Base-by-base conservation (phyloP, 257 asterid species). In the Nicotiana tomentosiformis region DNA sequence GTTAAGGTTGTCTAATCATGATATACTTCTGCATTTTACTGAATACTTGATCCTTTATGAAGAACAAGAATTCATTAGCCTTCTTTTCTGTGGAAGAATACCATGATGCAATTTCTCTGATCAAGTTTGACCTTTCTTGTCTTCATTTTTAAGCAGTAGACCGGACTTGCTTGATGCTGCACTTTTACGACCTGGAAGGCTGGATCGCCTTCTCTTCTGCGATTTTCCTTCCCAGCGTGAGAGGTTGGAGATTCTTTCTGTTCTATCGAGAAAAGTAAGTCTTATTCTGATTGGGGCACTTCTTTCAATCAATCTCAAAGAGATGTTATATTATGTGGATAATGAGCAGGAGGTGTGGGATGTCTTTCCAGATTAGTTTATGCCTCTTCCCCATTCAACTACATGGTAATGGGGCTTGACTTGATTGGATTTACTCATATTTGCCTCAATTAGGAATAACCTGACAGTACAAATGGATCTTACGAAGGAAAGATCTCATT, bases 81-180 rank as follows among this genome's bases (percentile, higher is more conserved):
- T 72, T 46, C 20, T 72, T 23, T 70, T 72, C 37, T 72, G 26
- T 46, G 61, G 39, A 72, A 46, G 60, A 23, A 72, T 72, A 23
- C 18, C 4, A 35, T 23, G 26, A 76, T 51, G 17, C 16, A 51
- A 51, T 51, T 76, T 29, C 53, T 51, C 16, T 76, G 46, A 51
- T 51, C 80, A 76, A 76, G 62, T 49, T 76, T 76, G 80, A 51
- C 64, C 64, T 23, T 81, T 76, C 32, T 20, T 66, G 79, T 62
- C 79, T 87, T 81, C 77, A 86, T 82, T 53, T 43, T 46, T 61
- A 32, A 69, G 84, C 84, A 93, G 98, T 90, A 92, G 98, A 70
- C 99, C 99, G 15, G 99, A 96, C 90, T 87, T 96, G 91, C 98
- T 96, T 82, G 99, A 96, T 92, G 98, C 98, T 90, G 99, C 99